These are phyloP conservation scores for Populus hybrid DNA, from an alignment of 441 rosid genomes.

Conservation along the genomic window DNA sequence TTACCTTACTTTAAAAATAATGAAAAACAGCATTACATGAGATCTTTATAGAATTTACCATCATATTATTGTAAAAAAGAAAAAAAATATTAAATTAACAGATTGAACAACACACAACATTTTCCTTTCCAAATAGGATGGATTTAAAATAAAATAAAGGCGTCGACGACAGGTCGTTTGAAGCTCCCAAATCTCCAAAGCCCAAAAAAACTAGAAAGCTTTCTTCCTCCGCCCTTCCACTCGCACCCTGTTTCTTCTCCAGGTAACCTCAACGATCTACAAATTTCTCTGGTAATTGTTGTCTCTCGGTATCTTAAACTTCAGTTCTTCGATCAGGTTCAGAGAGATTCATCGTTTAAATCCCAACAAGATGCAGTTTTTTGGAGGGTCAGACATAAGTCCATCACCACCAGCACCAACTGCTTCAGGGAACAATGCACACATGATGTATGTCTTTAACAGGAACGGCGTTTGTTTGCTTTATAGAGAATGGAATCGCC, in stretches of 20 bases:
- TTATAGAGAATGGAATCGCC: slow-evolving; percentile 90
- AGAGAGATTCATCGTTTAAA: not conserved
- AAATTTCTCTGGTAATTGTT: no score
- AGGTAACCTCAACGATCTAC: not conserved
- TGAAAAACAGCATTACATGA: not conserved
- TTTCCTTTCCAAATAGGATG: not conserved
- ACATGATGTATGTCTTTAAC: slow-evolving; percentile 80
- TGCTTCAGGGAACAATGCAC: slow-evolving; percentile 68
- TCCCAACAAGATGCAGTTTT: slow-evolving; percentile 64
- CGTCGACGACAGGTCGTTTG: not conserved
- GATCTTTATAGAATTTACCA: not conserved
- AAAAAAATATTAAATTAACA: no score
- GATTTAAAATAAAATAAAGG: not conserved
- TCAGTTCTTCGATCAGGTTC: not conserved
- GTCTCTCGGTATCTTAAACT: no score
- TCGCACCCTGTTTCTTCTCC: not conserved
- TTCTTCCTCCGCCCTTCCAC: not conserved
- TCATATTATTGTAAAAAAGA: not conserved
- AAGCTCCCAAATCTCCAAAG: not conserved
- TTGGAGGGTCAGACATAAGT: slow-evolving; percentile 86
- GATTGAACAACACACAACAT: not conserved
- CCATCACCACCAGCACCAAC: slow-evolving; percentile 76
- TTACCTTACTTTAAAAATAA: not conserved
- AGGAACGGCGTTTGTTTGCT: slow-evolving; percentile 81
- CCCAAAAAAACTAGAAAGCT: not conserved